Conservation (phyloP, 2,329 filamentous ascomycete species). For the Davidsoniella virescens region DNA sequence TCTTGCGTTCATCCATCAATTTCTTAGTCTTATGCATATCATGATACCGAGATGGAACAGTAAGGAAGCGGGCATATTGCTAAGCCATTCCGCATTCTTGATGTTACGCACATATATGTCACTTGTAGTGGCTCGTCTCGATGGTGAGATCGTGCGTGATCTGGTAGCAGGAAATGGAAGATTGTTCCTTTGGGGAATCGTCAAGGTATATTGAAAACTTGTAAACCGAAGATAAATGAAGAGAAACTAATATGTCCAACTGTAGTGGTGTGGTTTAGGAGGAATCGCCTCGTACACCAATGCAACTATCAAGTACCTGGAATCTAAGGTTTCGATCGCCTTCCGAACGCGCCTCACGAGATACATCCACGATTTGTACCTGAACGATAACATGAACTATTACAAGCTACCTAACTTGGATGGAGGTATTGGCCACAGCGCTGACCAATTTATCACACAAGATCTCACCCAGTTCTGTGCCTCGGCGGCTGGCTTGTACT, state of each 20-base stretch:
- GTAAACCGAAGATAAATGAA: neutral
- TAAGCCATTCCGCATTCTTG: slow-evolving; percentile 80
- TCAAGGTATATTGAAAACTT: slow-evolving; percentile 39
- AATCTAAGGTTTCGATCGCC: slow-evolving; percentile 94
- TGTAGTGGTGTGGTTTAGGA: slow-evolving; percentile 76
- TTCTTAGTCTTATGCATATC: slow-evolving; percentile 87
- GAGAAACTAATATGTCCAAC: neutral
- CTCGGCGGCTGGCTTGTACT: slow-evolving; percentile 82
- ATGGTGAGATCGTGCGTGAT: slow-evolving; percentile 92
- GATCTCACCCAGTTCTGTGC: slow-evolving; percentile 92
- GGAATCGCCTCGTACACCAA: slow-evolving; percentile 93
- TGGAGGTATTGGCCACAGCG: slow-evolving; percentile 77
- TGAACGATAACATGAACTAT: slow-evolving; percentile 89
- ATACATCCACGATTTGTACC: slow-evolving; percentile 93
- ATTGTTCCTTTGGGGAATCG: slow-evolving; percentile 71
- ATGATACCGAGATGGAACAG: slow-evolving; percentile 93
- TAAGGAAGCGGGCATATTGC: slow-evolving; percentile 80
- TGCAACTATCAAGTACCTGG: slow-evolving; percentile 96
- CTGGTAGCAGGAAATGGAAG: slow-evolving; percentile 88
- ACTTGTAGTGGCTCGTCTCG: slow-evolving; percentile 76
- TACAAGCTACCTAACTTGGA: slow-evolving; percentile 91
- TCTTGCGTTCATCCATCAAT: slow-evolving; percentile 90
- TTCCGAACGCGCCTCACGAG: slow-evolving; percentile 88
- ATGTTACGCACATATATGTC: slow-evolving; percentile 89
- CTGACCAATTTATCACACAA: slow-evolving; percentile 95